Base-by-base conservation (phyloP, 306 rosid genomes). In the Inga oerstediana region DNA sequence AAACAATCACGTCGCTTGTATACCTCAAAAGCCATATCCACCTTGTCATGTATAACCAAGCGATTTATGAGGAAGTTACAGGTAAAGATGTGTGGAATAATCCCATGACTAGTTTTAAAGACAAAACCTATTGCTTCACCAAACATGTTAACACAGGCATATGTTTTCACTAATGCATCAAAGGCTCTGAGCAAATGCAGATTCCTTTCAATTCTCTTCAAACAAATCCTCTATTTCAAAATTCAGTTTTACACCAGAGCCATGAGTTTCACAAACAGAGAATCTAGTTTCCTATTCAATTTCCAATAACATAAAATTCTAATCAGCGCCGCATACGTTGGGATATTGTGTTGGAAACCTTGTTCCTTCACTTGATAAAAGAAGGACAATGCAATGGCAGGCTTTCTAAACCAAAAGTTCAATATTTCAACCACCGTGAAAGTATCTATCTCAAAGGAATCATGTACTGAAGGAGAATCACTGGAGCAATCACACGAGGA, bases 51-150 rank as follows among this genome's bases (percentile, higher is more conserved):
- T 48, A 74, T 89, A 80, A 92, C 87, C 83, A 95, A 80, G 52
- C 92, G 81, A 78, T 92, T 95, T 72, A 95, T 77, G 44, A 95
- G 91, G 86, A 82, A 93, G 86, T 95, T 95, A 59, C 90, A 89
- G 10, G 91, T 80, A 37, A 84, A 82, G 56, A 93, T 77, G 85
- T 85, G 91, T 0, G 91, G 95, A 73, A 89, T 68, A 27, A 27
- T 27, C 30, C 30, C 30, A 27, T 27, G 30, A 27, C 30, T 27
- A 27, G 30, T 27, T 27, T 32, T 87, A 37, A 91, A 92, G 56
- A 95, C 80, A 81, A 93, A 85, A 84, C 89, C 91, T 70, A 85
- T 78, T 19, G 94, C 98, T 43, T 87, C 89, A 79, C 91, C 97
- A 74, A 93, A 95, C 94, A 90, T 86, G 78, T 72, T 79, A 73